A percentile compares a stretch with the other conserved stretches of the same genome.
phyloP scores from a whole-genome alignment of 225 moss, liverwort and hornwort genomes.

The Straminergon stramineum region DNA sequence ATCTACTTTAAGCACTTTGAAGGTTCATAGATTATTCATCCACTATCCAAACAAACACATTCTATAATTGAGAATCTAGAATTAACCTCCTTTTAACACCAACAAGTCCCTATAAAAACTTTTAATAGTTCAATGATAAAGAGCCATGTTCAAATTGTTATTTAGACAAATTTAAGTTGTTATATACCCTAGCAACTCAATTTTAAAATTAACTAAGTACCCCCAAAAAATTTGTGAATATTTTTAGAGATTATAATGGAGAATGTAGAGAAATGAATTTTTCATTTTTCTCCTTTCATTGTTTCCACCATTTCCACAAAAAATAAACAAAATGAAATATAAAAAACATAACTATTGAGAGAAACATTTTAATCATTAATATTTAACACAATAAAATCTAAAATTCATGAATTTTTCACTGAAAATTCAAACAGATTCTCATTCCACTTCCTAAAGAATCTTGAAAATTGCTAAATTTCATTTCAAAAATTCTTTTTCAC shows the following conservation, averaged over 20 bases:
- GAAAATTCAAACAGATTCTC: not conserved
- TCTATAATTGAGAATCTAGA: not conserved
- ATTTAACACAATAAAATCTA: not conserved
- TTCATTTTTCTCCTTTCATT: not conserved
- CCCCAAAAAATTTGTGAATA: not conserved
- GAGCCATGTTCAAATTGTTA: not conserved
- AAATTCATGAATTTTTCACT: not conserved
- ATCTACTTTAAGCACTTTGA: not conserved
- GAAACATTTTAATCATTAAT: not conserved
- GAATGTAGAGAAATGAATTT: not conserved
- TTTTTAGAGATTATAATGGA: not conserved
- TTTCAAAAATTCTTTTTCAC: not conserved
- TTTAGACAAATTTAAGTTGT: not conserved
- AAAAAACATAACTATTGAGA: not conserved
- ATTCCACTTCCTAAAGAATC: not conserved
- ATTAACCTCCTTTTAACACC: not conserved
- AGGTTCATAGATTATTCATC: too few species aligned
- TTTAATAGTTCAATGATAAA: not conserved
- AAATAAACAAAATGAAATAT: not conserved
- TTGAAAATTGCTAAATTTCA: not conserved
- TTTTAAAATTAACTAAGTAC: not conserved
- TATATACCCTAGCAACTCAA: not conserved
- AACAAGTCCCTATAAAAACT: not conserved
- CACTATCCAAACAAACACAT: too few species aligned
- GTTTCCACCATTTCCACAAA: not conserved